These are phyloP conservation scores for Xylariomycetidae sp. DNA, from an alignment of 2,329 filamentous ascomycete species.

Conservation along the genomic window DNA sequence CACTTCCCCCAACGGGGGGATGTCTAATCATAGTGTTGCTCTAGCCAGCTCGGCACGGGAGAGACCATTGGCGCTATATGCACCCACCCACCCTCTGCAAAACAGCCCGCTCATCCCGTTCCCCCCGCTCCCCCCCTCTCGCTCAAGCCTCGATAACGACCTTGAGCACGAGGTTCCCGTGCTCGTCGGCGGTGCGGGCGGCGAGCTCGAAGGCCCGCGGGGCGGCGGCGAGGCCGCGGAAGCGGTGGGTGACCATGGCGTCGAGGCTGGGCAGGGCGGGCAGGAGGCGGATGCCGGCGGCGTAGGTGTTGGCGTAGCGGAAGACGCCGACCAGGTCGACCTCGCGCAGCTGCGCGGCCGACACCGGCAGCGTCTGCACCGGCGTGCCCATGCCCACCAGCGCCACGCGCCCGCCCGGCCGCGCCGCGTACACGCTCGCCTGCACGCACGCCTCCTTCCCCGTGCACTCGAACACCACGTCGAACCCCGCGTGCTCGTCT, in stretches of 20 bases:
- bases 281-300: constrained; percentile 60
- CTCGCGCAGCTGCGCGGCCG: constrained; percentile 65
- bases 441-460: constrained; percentile 71
- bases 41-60: too few species aligned
- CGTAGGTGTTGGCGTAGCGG: constrained; percentile 70
- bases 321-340: constrained; percentile 73
- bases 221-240: constrained; percentile 57
- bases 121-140: too few species aligned
- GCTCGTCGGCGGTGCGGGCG: constrained; percentile 58
- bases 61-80: too few species aligned
- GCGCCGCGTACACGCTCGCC: constrained; percentile 65
- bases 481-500: constrained; percentile 59
- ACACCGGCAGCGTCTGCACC: constrained; percentile 67
- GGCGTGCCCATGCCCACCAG: constrained; percentile 78
- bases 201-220: constrained; percentile 65
- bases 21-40: too few species aligned
- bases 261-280: constrained; percentile 58
- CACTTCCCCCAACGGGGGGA: too few species aligned
- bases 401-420: constrained; percentile 64
- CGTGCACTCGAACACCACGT: constrained; percentile 70
- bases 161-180: constrained; percentile 66
- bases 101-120: too few species aligned
- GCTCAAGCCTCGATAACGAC: constrained; percentile 55
- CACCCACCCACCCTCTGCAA: too few species aligned
- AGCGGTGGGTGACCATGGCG: constrained; percentile 68